Conservation (phyloP, 768 basidiomycete species). For the Trametes elegans region DNA sequence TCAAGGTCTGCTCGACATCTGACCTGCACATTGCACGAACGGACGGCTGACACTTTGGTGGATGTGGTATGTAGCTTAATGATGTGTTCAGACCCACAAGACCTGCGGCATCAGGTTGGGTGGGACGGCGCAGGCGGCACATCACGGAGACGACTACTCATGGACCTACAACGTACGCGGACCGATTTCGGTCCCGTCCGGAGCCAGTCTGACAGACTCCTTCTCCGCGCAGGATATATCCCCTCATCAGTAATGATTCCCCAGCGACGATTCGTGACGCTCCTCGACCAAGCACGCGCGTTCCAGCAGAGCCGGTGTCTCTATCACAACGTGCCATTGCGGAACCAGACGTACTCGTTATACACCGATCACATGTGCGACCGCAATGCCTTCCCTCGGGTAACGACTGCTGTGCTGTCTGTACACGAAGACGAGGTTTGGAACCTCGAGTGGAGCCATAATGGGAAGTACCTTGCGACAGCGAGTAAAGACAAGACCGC, state of each 20-base stretch:
- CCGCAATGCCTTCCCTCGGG: slow-evolving; percentile 76
- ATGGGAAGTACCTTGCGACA: slow-evolving; percentile 80
- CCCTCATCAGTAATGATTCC: slow-evolving; percentile 93
- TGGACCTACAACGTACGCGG: slow-evolving; percentile 72
- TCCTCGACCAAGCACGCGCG: slow-evolving; percentile 81
- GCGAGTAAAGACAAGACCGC: slow-evolving; percentile 85
- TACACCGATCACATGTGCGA: slow-evolving; percentile 86
- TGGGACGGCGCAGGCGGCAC: slow-evolving; percentile 89
- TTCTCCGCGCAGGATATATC: slow-evolving; percentile 64
- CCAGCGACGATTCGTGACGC: slow-evolving; percentile 77
- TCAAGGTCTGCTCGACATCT: slow-evolving; percentile 60
- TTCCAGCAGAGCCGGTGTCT: slow-evolving; percentile 80
- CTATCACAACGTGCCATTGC: slow-evolving; percentile 77
- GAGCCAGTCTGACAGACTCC: background rate
- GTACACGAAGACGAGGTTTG: slow-evolving; percentile 94
- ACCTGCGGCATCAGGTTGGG: slow-evolving; percentile 72
- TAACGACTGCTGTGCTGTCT: slow-evolving; percentile 81
- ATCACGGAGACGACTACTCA: slow-evolving; percentile 76
- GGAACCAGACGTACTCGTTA: slow-evolving; percentile 66
- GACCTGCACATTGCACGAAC: background rate
- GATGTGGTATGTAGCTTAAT: slow-evolving; percentile 56
- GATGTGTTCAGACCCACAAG: slow-evolving; percentile 87
- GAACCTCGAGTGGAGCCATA: slow-evolving; percentile 94
- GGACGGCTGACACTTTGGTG: background rate
- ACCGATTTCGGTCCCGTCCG: slow-evolving; percentile 20